These are phyloP conservation scores for Cystofilobasidium macerans DNA, from an alignment of 768 basidiomycete genomes.

Conservation along the genomic window DNA sequence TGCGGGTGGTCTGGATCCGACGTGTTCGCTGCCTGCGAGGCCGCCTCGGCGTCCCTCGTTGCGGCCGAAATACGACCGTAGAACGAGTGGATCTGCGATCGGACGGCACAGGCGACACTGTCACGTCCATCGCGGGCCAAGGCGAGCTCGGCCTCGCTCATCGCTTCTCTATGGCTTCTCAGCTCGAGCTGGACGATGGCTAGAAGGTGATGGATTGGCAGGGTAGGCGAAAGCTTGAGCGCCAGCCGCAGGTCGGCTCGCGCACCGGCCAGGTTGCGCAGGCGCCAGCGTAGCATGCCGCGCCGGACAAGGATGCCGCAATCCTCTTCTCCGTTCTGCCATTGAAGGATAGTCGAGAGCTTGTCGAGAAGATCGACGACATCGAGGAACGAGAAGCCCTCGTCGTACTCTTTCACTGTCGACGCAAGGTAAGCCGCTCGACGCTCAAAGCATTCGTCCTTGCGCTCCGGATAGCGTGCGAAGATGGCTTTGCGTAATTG, in stretches of 20 bases:
- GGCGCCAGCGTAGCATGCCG: conserved; percentile 20
- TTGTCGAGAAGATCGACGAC: conserved; percentile 12
- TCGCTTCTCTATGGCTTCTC: neutral
- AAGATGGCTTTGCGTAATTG: conserved; percentile 21
- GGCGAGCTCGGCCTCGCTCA: conserved; percentile 1
- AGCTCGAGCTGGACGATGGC: conserved; percentile 20
- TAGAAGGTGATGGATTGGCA: conserved; percentile 22
- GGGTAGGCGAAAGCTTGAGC: conserved; percentile 14
- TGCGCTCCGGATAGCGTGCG: conserved; percentile 17
- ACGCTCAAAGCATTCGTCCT: conserved; percentile 20
- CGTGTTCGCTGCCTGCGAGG: conserved; percentile 1
- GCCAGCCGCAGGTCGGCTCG: conserved; percentile 10
- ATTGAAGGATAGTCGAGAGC: conserved; percentile 12
- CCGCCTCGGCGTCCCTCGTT: conserved; percentile 6
- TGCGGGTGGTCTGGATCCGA: neutral
- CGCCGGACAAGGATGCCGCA: conserved; percentile 22
- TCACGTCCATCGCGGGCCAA: conserved; percentile 9
- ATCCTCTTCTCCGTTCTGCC: conserved; percentile 26
- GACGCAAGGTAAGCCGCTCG: conserved; percentile 9
- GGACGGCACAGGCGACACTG: conserved; percentile 16
- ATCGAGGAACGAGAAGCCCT: conserved; percentile 15
- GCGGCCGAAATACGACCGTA: conserved; percentile 15
- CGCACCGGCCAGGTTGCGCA: conserved; percentile 11
- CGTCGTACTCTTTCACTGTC: conserved; percentile 8
- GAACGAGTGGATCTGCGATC: conserved; percentile 11